Percentiles rank a stretch among this genome's conserved stretches.
These are phyloP conservation scores for Monosporascus sp. DNA, from an alignment of 2,329 filamentous ascomycete genomes.

Conservation along the genomic window DNA sequence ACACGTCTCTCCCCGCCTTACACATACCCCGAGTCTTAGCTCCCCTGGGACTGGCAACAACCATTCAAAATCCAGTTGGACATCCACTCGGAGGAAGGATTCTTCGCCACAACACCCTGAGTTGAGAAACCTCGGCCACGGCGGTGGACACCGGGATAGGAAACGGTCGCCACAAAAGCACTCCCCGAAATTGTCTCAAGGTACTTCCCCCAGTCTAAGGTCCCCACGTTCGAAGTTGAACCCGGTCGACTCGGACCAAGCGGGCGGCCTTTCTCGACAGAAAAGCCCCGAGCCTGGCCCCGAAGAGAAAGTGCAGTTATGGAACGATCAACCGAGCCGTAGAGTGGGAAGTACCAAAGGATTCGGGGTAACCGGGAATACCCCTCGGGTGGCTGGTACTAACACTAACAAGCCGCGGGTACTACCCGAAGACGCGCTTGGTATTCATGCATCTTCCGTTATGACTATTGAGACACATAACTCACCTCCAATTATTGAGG, in stretches of 20 bases:
- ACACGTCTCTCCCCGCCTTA: background rate
- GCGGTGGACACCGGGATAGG: background rate
- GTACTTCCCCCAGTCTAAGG: background rate
- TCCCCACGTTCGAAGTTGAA: background rate
- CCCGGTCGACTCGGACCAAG: background rate
- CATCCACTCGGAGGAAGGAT: background rate
- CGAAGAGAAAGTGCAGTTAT: background rate
- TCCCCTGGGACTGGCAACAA: background rate
- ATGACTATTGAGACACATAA: constrained; percentile 1
- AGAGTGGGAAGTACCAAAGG: background rate
- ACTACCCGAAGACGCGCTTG: background rate
- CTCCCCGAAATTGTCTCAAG: background rate
- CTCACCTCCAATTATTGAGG: constrained; percentile 3
- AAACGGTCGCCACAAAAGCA: background rate
- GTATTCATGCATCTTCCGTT: background rate
- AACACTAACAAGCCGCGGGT: background rate
- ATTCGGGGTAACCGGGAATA: background rate
- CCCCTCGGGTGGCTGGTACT: background rate
- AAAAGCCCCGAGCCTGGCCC: background rate
- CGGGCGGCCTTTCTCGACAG: background rate
- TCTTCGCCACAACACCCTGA: background rate
- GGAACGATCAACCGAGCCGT: background rate
- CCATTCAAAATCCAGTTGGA: background rate
- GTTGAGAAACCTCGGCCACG: background rate
- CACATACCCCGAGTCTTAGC: background rate